Evolutionary conservation across 1,284 basidiomycete species (phyloP), one percentile per base, ranked within the genome.

Genomic region (Spongiforma sp.): DNA sequence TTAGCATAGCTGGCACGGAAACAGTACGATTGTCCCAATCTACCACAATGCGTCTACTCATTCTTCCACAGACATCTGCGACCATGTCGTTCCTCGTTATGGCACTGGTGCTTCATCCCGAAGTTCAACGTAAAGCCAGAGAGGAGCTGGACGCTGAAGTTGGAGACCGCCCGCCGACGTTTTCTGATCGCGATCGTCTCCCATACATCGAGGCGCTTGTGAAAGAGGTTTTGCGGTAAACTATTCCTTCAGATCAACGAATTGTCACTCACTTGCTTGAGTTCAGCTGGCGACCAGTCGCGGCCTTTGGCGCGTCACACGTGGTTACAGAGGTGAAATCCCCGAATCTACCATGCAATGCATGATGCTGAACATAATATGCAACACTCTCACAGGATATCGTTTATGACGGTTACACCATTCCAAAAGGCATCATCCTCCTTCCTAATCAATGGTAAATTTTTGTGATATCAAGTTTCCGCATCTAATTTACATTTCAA

Each of bases 401-500:
- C 68, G 71, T 41, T 78, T 80, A n/a, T n/a, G n/a, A n/a, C n/a
- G n/a, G n/a, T n/a, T n/a, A n/a, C n/a, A n/a, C n/a, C n/a, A n/a
- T n/a, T 28, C 79, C 78, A 0, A 77, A 78, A 62, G 73, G 71
- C 36, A 63, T 77, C 0, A 67, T 75, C 26, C 59, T 80, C 24
- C 32, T 79, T n/a, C 57, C 74, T 9, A 78, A 80, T 60, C 57
- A 75, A 30, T 61, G 64, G 64, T 65, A 37, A 3, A 61, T 61
- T 28, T 32, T 30, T 50, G 14, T 15, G 15, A 30, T n/a, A n/a
- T n/a, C 26, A 28, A 9, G 9, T 17, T 28, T 50, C 19, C 28
- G 9, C 10, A 21, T 7, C 43, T 8, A 26, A 30, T 19, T 6
- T 28, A 15, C n/a, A 50, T 26, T 30, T n/a, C n/a, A n/a, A 26